Base-by-base conservation (phyloP, 2,329 filamentous ascomycete genomes). In the Botrytis tulipae region DNA sequence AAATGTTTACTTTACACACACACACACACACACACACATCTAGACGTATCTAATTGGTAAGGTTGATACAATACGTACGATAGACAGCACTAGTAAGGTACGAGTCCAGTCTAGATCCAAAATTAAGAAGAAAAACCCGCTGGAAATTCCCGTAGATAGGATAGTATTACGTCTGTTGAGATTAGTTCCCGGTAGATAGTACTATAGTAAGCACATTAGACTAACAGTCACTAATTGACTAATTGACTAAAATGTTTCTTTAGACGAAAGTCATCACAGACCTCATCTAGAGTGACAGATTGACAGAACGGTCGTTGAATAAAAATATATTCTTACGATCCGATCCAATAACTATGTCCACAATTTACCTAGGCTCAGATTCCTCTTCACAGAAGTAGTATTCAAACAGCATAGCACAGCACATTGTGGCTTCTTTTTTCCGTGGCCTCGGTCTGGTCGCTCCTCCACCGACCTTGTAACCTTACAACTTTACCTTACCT, bases 221-320 rank as follows among this genome's bases (percentile, higher is more conserved):
- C 51, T 29, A 57, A 51, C 48, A 51, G 48, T 51, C 51, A 54
- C 25, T 29, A 18, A 16, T 54, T 54, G 48, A 51, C 51, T 54
- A 42, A 42, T 42, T 42, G 6, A n/a, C 60, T 42, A 68, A 51
- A 68, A 68, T 20, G 46, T n/a, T 68, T 54, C 66, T 42, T 42
- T 54, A 37, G 35, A 68, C 25, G 66, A 57, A 57, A 68, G 22
- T 57, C 48, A 68, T 57, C 66, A 68, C 66, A 68, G 66, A 68
- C 65, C 65, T 46, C n/a, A 57, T 57, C 51, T 29, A 29, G 42
- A 54, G 48, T 68, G 66, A 57, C 66, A 57, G 66, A 57, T 68
- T 57, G 48, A 54, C 46, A 68, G 65, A 68, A 54, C 32, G 51
- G 44, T 32, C 65, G n/a, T 57, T 29, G 32, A n/a, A 25, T 32